Evolutionary conservation across 371 early-diverging fungal genomes (phyloP).

Genomic region (Syncephalastrum monosporum): DNA sequence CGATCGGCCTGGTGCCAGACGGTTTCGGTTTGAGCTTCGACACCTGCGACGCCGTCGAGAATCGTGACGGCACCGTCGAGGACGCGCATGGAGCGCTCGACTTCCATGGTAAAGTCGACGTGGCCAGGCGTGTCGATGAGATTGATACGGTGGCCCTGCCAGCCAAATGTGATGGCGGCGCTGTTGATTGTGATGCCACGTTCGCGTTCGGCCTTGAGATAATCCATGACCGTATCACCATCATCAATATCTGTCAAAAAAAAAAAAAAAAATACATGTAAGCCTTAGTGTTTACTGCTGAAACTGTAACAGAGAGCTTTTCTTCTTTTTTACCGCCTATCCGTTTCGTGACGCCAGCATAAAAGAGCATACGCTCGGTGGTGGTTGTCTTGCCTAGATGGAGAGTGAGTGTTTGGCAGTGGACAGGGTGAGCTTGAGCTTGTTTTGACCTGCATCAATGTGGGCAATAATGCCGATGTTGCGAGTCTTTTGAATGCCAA

Average conservation of each 20-base stretch:
- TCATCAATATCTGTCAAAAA: constrained; percentile 77
- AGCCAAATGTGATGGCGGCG: constrained; percentile 93
- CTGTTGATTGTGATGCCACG: constrained; percentile 95
- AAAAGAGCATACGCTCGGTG: constrained; percentile 95
- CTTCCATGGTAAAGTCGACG: constrained; percentile 96
- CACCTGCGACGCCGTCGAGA: constrained; percentile 93
- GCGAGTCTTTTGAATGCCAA: constrained; percentile 66
- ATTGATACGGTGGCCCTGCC: constrained; percentile 84
- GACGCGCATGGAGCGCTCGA: constrained; percentile 89
- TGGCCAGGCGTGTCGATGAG: constrained; percentile 97
- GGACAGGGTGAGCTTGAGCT: neutral
- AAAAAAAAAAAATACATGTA: too few relatives aligned
- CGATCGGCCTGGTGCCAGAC: constrained; percentile 91
- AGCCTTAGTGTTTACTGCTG: neutral
- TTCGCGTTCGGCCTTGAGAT: constrained; percentile 84
- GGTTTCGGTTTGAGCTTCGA: constrained; percentile 95
- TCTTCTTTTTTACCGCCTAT: constrained; percentile 64
- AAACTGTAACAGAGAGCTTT: neutral
- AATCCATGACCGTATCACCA: constrained; percentile 95
- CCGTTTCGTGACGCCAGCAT: constrained; percentile 86
- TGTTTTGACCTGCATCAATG: constrained; percentile 82
- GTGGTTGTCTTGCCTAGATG: constrained; percentile 90
- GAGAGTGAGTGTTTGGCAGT: neutral
- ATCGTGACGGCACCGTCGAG: constrained; percentile 93
- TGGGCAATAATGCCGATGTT: constrained; percentile 98